Percentiles rank a stretch among this genome's conserved stretches.
These are phyloP conservation scores for Alternaria sp. DNA, from an alignment of 2,329 filamentous ascomycete species.

Conservation along the genomic window DNA sequence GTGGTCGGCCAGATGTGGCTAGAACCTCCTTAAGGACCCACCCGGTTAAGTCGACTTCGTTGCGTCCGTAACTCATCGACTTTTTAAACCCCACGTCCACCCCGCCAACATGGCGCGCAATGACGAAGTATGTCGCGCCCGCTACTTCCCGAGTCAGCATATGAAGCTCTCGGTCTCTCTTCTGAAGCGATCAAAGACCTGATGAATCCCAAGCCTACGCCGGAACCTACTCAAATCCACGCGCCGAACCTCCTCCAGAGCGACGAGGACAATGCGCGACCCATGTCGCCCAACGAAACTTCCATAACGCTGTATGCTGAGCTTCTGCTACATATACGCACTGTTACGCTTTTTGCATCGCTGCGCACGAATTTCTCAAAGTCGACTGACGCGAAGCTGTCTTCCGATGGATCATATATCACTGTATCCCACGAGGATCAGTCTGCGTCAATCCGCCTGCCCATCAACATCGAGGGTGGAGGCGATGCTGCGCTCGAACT, in stretches of 20 bases:
- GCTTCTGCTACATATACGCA: slow-evolving; percentile 67
- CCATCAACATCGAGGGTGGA: slow-evolving; percentile 55
- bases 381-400: slow-evolving; percentile 56
- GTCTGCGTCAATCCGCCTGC: slow-evolving; percentile 57
- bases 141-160: slow-evolving; percentile 49
- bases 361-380: slow-evolving; percentile 56
- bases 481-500: slow-evolving; percentile 60
- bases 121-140: slow-evolving; percentile 44
- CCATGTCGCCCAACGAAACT: slow-evolving; percentile 43
- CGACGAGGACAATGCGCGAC: slow-evolving; percentile 31
- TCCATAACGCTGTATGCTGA: slow-evolving; percentile 64
- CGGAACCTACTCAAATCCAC: slow-evolving; percentile 30
- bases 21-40: slow-evolving; percentile 21
- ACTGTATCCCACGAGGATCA: slow-evolving; percentile 58
- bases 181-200: slow-evolving; percentile 43
- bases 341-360: slow-evolving; percentile 65
- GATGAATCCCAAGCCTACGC: slow-evolving; percentile 43
- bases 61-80: slow-evolving; percentile 13
- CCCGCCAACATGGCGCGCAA: slow-evolving; percentile 38
- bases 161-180: slow-evolving; percentile 46
- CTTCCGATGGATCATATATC: slow-evolving; percentile 55
- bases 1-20: slow-evolving; percentile 11
- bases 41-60: slow-evolving; percentile 19
- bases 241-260: slow-evolving; percentile 46
- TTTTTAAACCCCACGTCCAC: slow-evolving; percentile 17